Base-by-base conservation (phyloP, 306 rosid species). In the Neltuma alba region DNA sequence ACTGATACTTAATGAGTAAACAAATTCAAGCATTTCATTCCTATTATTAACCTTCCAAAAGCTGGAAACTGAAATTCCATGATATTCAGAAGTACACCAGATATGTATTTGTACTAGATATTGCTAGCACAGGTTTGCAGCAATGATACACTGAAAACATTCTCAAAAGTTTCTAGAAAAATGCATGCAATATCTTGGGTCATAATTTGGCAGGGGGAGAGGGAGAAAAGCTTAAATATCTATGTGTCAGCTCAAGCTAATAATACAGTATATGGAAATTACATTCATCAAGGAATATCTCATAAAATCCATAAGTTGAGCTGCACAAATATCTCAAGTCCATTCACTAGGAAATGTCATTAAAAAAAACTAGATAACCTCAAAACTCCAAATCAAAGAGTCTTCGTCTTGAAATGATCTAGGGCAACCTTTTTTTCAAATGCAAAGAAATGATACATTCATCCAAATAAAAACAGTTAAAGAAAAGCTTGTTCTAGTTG, bases 381-480 rank as follows among this genome's bases (percentile, higher is more conserved):
- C 37, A 60, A 2, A 7, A 28, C 37, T 11, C 34, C n/a, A n/a
- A n/a, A n/a, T 58, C 31, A 52, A 61, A 30, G 37, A 9, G 62
- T 64, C 65, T 33, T 25, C 58, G 63, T 64, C 79, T n/a, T 42
- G 61, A 41, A 62, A 72, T n/a, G 37, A 72, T 55, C 30, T 20
- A 21, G 13, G 40, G 65, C 31, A 57, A 69, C 76, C 79, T n/a
- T 70, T 64, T 69, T 13, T 23, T 70, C 55, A 41, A 75, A 47
- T 12, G 14, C 42, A 72, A 70, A 80, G 52, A 76, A 38, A 37
- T 9, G 40, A 60, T 60, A 70, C 69, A 38, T 73, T 85, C 58
- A 66, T 30, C 76, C 50, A 72, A 72, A 73, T 72, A 72, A 84
- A 5, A 80, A 10, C 75, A 70, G 50, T 42, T 23, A 18, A 65